These are phyloP conservation scores for Aurifilum marmelostoma DNA, from an alignment of 2,329 filamentous ascomycete species.

Conservation along the genomic window DNA sequence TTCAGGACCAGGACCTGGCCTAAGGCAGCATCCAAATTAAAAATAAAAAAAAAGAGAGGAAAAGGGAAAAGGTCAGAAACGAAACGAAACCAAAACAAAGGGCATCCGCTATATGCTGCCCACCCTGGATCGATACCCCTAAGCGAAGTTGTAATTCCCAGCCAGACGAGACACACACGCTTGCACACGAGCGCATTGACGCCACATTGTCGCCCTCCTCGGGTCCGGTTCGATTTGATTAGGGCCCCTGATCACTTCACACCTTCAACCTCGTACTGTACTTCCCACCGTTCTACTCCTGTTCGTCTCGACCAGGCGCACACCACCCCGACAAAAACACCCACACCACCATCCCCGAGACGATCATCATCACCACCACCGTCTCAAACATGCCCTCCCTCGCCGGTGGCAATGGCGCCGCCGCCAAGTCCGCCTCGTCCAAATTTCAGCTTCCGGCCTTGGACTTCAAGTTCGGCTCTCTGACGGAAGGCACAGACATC, in stretches of 20 bases:
- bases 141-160: conserved; percentile 7
- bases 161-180: not conserved
- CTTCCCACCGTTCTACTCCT: conserved; percentile 1
- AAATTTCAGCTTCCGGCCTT: conserved; percentile 61
- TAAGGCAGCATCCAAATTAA: not conserved
- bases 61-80: not conserved
- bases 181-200: not conserved
- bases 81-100: not conserved
- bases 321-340: not conserved
- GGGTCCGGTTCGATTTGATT: conserved; percentile 2
- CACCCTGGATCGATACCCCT: conserved; percentile 2
- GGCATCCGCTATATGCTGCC: not conserved
- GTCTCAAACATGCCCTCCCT: conserved; percentile 36
- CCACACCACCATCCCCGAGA: not conserved
- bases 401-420: conserved; percentile 30
- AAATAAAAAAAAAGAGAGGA: not conserved
- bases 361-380: not conserved
- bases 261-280: not conserved
- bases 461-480: conserved; percentile 60
- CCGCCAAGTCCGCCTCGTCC: conserved; percentile 8
- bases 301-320: conserved; percentile 1
- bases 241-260: conserved; percentile 8
- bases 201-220: not conserved
- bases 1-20: not conserved
- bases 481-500: conserved; percentile 65